These are phyloP conservation scores for Thermochaetoides thermophila DNA, from an alignment of 495 filamentous ascomycete genomes.

Conservation along the genomic window DNA sequence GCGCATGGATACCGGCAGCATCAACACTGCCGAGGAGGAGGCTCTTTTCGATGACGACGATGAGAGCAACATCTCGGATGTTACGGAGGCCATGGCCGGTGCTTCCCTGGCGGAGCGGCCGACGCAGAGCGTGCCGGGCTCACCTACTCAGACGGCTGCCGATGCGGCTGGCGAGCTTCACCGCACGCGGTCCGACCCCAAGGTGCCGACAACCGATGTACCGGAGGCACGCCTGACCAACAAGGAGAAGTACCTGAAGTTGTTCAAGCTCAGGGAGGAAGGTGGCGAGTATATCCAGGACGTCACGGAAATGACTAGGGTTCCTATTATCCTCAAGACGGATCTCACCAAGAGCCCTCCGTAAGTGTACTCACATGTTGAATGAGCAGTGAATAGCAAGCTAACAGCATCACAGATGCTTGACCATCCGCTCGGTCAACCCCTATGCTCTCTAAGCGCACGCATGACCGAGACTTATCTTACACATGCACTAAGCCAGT, in stretches of 20 bases:
- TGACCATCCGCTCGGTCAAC: neutral
- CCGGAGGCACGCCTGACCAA: constrained; percentile 68
- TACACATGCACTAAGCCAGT: no score
- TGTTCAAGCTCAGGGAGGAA: constrained; percentile 83
- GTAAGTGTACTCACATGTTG: constrained; percentile 42
- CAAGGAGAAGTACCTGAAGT: constrained; percentile 89
- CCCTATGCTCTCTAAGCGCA: neutral
- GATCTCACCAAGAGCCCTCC: constrained; percentile 97
- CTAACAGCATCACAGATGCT: neutral
- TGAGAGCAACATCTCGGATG: constrained; percentile 41
- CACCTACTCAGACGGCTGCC: constrained; percentile 66
- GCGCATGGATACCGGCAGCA: constrained; percentile 84
- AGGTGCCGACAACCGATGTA: constrained; percentile 59
- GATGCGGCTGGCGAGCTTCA: constrained; percentile 55
- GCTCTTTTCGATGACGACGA: constrained; percentile 91
- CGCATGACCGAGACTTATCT: neutral
- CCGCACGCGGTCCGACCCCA: constrained; percentile 82
- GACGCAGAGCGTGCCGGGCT: constrained; percentile 91
- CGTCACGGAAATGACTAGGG: constrained; percentile 90
- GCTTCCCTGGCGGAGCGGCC: constrained; percentile 76
- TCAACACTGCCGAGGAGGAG: constrained; percentile 79
- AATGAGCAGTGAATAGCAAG: neutral
- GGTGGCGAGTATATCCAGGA: constrained; percentile 95
- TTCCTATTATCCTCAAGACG: constrained; percentile 94
- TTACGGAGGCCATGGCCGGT: constrained; percentile 70